phyloP scores from a whole-genome alignment of 1,284 basidiomycete species.

The Wallemia ichthyophaga region DNA sequence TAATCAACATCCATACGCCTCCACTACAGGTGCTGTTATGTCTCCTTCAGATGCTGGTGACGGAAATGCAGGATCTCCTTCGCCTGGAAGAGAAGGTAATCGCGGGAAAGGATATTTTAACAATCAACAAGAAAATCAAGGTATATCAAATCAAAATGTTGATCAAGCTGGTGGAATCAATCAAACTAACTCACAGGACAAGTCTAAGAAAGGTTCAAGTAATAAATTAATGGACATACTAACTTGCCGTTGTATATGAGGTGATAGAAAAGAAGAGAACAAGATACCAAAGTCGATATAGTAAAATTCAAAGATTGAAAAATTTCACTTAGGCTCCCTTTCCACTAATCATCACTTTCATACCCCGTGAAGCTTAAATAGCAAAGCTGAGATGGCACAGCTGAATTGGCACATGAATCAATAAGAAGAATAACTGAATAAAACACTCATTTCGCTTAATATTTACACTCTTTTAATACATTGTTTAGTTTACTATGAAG shows the following conservation, averaged over 20 bases:
- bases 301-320: too few species aligned
- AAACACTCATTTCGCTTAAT: neutral
- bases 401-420: too few species aligned
- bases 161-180: neutral
- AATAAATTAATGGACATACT: neutral
- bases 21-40: constrained; percentile 17
- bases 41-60: constrained; percentile 19
- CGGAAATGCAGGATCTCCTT: neutral
- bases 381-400: too few species aligned
- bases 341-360: too few species aligned
- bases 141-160: neutral
- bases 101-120: neutral
- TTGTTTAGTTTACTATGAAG: constrained; percentile 1
- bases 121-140: neutral
- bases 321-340: too few species aligned
- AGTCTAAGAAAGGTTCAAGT: neutral
- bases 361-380: too few species aligned
- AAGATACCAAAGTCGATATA: too few species aligned
- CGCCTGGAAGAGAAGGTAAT: neutral
- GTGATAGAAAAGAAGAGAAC: neutral
- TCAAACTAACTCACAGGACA: neutral
- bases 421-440: neutral
- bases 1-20: constrained; percentile 33
- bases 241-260: neutral
- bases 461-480: neutral